Evolutionary conservation across 768 basidiomycete genomes (phyloP), one percentile per base, ranked within the genome.

Genomic region (Xerocomellus amylosporus): DNA sequence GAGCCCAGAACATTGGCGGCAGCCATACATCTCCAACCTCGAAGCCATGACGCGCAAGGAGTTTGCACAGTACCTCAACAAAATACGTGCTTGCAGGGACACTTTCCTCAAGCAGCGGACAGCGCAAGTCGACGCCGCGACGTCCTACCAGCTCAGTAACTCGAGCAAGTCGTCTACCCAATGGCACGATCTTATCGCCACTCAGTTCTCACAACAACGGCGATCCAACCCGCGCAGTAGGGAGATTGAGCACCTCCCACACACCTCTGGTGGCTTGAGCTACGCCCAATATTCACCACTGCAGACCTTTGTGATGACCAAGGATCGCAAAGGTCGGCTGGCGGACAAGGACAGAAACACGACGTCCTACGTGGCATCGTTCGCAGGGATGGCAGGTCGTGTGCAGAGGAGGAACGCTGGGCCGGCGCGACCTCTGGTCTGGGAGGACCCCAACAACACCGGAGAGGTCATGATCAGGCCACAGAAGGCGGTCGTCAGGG

Each of bases 231-330:
- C 68, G 8, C 56, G 60, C 20, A 67, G 53, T 36, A 71, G 58
- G 49, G 59, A 62, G 38, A 84, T 92, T 57, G 82, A 84, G 55
- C 84, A 80, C 40, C 75, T 80, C 51, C 88, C 88, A 0, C 90
- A 92, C 59, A 76, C 72, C 26, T 75, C 71, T 36, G 88, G 77
- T 37, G 90, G 81, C 4, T 75, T 91, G 39, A 71, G 74, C 42
- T 93, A 92, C 67, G 68, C 81, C 3, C 72, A 75, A 38, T 75
- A 79, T 34, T 75, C 86, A 7, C 49, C 56, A 7, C 70, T 91
- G 45, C 85, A 89, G 49, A 75, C 78, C 0, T 71, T 73, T 48
- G 72, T 85, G 65, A 76, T 73, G 64, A 75, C 76, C 8, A 75
- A 73, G 55, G 71, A 82, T 17, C 76, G 81, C 59, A 81, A 83